Evolutionary conservation across 164 flowering plant species (phyloP).

Genomic region (Annona squamosa): DNA sequence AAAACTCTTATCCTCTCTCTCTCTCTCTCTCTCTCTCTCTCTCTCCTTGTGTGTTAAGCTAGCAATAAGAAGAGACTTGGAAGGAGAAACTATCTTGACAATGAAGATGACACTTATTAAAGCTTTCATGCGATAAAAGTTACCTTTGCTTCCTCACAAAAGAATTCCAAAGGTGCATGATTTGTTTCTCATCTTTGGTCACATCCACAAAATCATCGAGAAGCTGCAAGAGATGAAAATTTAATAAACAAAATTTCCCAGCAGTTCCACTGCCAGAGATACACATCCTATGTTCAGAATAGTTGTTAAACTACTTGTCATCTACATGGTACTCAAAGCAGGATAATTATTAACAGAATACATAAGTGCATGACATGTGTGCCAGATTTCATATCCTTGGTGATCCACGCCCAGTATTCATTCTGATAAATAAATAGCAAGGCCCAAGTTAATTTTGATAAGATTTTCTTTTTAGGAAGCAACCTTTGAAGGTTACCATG

Average conservation of each 20-base stretch:
- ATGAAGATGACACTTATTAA: background rate
- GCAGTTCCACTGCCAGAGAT: background rate
- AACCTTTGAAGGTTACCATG: background rate
- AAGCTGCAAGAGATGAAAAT: constrained; percentile 52
- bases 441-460: background rate
- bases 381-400: background rate
- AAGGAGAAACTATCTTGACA: no score
- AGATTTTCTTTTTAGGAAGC: background rate
- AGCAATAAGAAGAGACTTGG: no score
- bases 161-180: constrained; percentile 99
- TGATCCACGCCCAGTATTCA: background rate
- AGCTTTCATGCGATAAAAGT: background rate
- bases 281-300: background rate
- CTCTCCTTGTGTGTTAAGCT: no score
- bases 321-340: background rate
- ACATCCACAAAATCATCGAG: constrained; percentile 99
- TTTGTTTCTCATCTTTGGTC: constrained; percentile 79
- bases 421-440: background rate
- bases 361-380: background rate
- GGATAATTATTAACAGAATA: background rate
- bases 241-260: background rate
- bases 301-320: background rate
- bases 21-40: no score
- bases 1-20: no score
- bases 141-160: constrained; percentile 95